Conservation (phyloP, 441 rosid species). For the Arabidopsis lyrata region DNA sequence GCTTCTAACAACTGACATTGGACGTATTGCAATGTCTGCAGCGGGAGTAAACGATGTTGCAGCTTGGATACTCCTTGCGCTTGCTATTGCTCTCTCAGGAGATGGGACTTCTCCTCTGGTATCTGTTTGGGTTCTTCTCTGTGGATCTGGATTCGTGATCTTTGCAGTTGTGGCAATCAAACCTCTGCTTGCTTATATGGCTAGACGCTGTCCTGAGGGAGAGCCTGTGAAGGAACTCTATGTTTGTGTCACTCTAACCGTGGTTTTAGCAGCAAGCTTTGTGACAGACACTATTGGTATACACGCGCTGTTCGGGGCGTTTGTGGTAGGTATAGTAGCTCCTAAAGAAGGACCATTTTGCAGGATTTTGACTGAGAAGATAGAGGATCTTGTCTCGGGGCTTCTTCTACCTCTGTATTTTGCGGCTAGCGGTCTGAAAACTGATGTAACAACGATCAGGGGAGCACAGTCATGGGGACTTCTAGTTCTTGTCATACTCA, state of each 20-base stretch:
- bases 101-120: conserved; percentile 52
- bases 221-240: conserved; percentile 71
- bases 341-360: conserved; percentile 70
- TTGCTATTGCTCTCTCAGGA: conserved; percentile 68
- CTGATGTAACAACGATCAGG: conserved; percentile 61
- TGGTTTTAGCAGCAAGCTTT: conserved; percentile 63
- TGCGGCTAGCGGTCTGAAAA: conserved; percentile 71
- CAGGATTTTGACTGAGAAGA: conserved; percentile 60
- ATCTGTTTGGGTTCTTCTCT: conserved; percentile 66
- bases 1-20: conserved; percentile 70
- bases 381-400: conserved; percentile 70
- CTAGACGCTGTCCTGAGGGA: conserved; percentile 62
- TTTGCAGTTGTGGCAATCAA: conserved; percentile 51
- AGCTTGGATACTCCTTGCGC: conserved; percentile 74
- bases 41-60: conserved; percentile 70
- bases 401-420: conserved; percentile 67
- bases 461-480: conserved; percentile 66
- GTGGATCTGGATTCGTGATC: conserved; percentile 54
- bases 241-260: conserved; percentile 60
- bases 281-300: conserved; percentile 70
- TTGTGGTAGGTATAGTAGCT: conserved; percentile 59
- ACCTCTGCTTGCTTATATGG: conserved; percentile 57
- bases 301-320: conserved; percentile 70
- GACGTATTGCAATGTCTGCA: conserved; percentile 76
- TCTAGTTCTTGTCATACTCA: conserved; percentile 56